Percentiles rank a stretch among this genome's conserved stretches.
Conservation (phyloP, 768 basidiomycete species). For the Antrodiella citrinella region DNA sequence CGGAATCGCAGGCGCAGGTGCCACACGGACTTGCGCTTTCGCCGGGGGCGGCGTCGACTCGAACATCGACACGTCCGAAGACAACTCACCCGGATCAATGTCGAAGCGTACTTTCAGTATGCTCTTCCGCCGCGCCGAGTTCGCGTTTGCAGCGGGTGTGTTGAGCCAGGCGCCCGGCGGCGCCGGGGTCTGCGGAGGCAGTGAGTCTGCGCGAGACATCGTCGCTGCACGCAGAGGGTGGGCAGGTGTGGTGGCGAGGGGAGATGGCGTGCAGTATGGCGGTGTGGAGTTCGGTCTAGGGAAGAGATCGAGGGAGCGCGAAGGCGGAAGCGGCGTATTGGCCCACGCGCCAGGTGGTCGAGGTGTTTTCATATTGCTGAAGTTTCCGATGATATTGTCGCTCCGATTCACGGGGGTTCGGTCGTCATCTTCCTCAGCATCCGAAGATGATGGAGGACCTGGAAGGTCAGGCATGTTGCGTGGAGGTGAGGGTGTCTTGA, state of each 20-base stretch:
- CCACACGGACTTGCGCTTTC: neutral
- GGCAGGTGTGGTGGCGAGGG: neutral
- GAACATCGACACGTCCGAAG: conserved; percentile 13
- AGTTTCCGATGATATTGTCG: conserved; percentile 14
- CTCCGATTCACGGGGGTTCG: conserved; percentile 19
- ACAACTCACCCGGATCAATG: conserved; percentile 22
- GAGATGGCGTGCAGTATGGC: neutral
- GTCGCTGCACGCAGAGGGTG: neutral
- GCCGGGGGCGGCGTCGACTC: neutral
- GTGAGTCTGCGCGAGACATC: neutral
- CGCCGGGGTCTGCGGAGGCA: conserved; percentile 32
- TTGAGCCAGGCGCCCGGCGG: conserved; percentile 38
- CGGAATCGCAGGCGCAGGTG: neutral
- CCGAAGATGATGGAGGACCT: conserved; percentile 49
- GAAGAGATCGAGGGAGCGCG: neutral
- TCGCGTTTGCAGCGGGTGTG: conserved; percentile 52
- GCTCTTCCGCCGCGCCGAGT: conserved; percentile 37
- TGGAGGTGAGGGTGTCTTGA: conserved; percentile 58
- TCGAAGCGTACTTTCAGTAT: conserved; percentile 71
- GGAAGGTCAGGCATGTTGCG: conserved; percentile 58
- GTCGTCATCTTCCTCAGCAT: conserved; percentile 34
- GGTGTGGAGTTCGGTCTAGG: neutral
- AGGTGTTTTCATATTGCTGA: conserved; percentile 35
- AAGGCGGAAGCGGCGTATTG: conserved; percentile 13
- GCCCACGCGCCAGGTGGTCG: conserved; percentile 61